Conservation (phyloP, 768 basidiomycete species). For the Suillus decipiens region DNA sequence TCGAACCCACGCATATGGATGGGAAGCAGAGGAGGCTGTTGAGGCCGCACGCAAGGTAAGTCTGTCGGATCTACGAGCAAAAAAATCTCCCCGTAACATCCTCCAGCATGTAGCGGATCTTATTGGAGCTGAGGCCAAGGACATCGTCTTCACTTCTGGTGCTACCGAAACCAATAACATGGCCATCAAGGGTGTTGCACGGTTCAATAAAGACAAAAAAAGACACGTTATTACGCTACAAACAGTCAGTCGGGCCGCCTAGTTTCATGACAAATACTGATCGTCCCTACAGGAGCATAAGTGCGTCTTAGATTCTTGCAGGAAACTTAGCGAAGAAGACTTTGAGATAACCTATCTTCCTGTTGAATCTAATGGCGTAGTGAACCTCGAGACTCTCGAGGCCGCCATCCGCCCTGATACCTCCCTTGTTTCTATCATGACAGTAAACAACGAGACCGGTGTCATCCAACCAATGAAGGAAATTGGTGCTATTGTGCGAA, state of each 20-base stretch:
- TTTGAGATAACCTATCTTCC: slow-evolving; percentile 99
- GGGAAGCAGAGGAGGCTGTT: slow-evolving; percentile 96
- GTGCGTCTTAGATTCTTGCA: slow-evolving; percentile 97
- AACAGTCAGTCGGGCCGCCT: slow-evolving; percentile 57
- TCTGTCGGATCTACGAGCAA: slow-evolving; percentile 14
- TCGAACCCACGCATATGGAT: slow-evolving; percentile 97
- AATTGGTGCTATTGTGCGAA: slow-evolving; percentile 83
- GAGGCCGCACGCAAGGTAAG: slow-evolving; percentile 86
- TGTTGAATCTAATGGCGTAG: slow-evolving; percentile 81
- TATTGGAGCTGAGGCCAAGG: slow-evolving; percentile 93
- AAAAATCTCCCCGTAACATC: slow-evolving; percentile 6
- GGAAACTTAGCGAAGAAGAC: slow-evolving; percentile 93
- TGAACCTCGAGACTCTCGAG: slow-evolving; percentile 79
- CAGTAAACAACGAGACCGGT: slow-evolving; percentile 99
- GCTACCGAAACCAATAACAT: slow-evolving; percentile 99
- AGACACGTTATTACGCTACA: slow-evolving; percentile 93
- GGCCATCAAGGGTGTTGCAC: slow-evolving; percentile 94
- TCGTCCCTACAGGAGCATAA: slow-evolving; percentile 82
- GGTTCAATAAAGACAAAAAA: slow-evolving; percentile 93
- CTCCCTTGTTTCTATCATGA: slow-evolving; percentile 95
- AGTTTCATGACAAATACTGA: neutral
- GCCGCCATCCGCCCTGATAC: slow-evolving; percentile 90
- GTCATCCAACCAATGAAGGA: slow-evolving; percentile 97
- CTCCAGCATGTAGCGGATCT: slow-evolving; percentile 83
- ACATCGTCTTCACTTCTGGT: slow-evolving; percentile 96